phyloP scores from a whole-genome alignment of 129 eudicot species.

The Escallonia rubra region DNA sequence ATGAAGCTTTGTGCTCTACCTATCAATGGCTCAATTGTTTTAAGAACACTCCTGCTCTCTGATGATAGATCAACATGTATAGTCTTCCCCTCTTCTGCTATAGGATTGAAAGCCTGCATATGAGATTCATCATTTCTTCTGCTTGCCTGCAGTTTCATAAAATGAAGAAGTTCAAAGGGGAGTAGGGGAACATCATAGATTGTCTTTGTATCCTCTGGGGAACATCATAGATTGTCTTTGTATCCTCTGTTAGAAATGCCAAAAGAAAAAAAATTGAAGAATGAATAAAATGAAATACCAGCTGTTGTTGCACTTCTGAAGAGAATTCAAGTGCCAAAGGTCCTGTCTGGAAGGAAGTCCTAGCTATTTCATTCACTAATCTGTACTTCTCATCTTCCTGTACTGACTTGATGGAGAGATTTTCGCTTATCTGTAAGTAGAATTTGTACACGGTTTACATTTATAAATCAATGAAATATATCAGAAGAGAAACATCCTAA shows the following conservation, averaged over 20 bases:
- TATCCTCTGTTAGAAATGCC: no score
- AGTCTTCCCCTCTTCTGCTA: conserved; percentile 13
- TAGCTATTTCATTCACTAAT: conserved; percentile 53
- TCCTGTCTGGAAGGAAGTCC: conserved; percentile 25
- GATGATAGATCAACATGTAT: conserved; percentile 4
- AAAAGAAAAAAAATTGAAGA: no score
- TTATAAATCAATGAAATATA: not conserved
- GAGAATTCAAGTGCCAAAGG: conserved; percentile 46
- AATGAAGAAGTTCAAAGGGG: not conserved
- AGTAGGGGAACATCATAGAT: not conserved
- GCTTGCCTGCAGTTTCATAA: conserved; percentile 19
- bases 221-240: no score
- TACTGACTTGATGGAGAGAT: conserved; percentile 18
- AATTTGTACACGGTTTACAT: not conserved
- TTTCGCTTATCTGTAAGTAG: conserved; percentile 44
- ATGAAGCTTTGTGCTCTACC: no score
- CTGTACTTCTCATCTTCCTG: conserved; percentile 43
- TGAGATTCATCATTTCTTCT: not conserved
- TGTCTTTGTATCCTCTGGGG: no score
- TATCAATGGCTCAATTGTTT: no score
- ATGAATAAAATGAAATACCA: conserved; percentile 10
- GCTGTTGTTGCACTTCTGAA: conserved; percentile 20
- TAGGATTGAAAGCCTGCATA: not conserved
- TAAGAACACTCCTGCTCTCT: not conserved
- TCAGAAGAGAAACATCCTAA: not conserved